These are phyloP conservation scores for Pseudocercospora fijiensis DNA, from an alignment of 2,329 filamentous ascomycete species.

Conservation along the genomic window DNA sequence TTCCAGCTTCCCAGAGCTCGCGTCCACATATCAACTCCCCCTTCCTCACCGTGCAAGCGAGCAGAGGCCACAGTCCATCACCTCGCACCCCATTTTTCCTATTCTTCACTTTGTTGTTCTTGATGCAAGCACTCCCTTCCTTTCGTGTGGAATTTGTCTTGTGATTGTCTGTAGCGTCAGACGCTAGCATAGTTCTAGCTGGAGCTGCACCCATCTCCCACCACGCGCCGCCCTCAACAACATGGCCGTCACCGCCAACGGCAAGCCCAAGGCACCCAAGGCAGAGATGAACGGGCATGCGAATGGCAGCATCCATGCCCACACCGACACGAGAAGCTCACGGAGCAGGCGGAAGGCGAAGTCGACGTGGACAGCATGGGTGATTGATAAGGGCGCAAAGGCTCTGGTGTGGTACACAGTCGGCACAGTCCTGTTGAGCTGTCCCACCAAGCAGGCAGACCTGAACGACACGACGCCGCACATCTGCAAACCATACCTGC, in stretches of 20 bases:
- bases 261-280: constrained; percentile 11
- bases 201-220: not conserved
- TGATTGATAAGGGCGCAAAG: constrained; percentile 43
- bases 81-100: not conserved
- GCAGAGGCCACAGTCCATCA: not conserved
- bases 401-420: constrained; percentile 84
- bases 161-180: constrained; percentile 1
- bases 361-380: constrained; percentile 28
- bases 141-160: not conserved
- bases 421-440: constrained; percentile 76
- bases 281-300: constrained; percentile 26
- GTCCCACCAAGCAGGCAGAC: constrained; percentile 67
- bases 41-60: not conserved
- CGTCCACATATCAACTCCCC: not conserved
- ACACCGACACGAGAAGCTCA: constrained; percentile 17
- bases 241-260: constrained; percentile 8
- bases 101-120: not conserved
- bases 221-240: not conserved
- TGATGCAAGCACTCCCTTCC: not conserved
- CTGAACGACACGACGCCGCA: constrained; percentile 69
- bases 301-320: constrained; percentile 20
- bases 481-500: constrained; percentile 78
- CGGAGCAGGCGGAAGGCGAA: constrained; percentile 20
- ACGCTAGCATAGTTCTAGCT: not conserved
- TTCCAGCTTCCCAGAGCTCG: not conserved